Percentiles rank a stretch among this genome's conserved stretches.
Conservation (phyloP, 768 basidiomycete species). For the Collybiopsis confluens region DNA sequence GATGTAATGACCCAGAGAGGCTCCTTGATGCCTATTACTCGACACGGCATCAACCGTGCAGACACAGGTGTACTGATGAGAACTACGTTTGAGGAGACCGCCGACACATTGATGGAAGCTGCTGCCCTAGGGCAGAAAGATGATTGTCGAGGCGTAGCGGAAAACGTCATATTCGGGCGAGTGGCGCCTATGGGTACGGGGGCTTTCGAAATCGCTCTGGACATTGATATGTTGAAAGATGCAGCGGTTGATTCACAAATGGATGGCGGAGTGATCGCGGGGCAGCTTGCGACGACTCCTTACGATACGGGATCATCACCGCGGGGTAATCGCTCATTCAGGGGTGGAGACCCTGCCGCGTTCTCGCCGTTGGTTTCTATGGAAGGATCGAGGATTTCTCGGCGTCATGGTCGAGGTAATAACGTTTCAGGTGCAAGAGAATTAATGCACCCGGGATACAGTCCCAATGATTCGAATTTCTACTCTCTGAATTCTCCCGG, state of each 20-base stretch:
- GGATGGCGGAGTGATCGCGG: constrained; percentile 88
- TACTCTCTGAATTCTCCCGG: constrained; percentile 86
- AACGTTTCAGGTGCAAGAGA: constrained; percentile 78
- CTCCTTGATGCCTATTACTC: constrained; percentile 94
- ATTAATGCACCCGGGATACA: constrained; percentile 90
- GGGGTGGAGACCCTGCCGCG: constrained; percentile 80
- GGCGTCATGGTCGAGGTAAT: constrained; percentile 69
- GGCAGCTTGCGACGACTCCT: constrained; percentile 92
- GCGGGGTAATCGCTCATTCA: constrained; percentile 73
- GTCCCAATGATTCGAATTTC: constrained; percentile 85
- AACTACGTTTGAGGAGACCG: constrained; percentile 99
- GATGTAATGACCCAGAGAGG: constrained; percentile 99
- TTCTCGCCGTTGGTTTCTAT: constrained; percentile 92
- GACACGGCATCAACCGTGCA: constrained; percentile 97
- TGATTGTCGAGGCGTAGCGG: constrained; percentile 97
- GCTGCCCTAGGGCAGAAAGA: constrained; percentile 98
- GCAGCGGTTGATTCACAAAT: constrained; percentile 91
- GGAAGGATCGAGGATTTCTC: constrained; percentile 77
- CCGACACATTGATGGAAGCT: constrained; percentile 98
- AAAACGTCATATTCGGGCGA: constrained; percentile 98
- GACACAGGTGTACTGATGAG: constrained; percentile 98
- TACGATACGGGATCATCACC: constrained; percentile 90
- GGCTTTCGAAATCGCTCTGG: constrained; percentile 90
- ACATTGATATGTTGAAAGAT: constrained; percentile 98
- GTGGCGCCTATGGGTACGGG: constrained; percentile 99